Percentiles rank a stretch among this genome's conserved stretches.
Evolutionary conservation across 805 yeast species (phyloP).

Genomic region (Ogataea zsoltii): DNA sequence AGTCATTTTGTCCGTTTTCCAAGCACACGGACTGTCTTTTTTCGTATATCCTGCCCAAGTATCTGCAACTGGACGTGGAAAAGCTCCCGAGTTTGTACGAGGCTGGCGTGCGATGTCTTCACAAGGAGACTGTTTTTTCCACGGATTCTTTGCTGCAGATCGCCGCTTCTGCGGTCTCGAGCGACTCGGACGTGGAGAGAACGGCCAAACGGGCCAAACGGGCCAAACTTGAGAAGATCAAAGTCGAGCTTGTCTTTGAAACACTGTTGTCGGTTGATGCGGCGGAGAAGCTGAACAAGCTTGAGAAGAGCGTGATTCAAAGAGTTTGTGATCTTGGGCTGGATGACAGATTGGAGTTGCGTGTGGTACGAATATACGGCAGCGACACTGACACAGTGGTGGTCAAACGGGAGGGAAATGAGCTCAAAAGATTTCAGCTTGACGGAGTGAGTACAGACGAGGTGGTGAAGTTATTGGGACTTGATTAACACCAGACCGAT

Average conservation of each 20-base stretch:
- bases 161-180: constrained; percentile 5
- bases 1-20: constrained; percentile 10
- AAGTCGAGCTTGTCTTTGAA: background rate
- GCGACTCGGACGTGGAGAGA: background rate
- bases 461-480: no score
- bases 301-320: background rate
- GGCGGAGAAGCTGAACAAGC: background rate
- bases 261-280: background rate
- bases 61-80: constrained; percentile 4
- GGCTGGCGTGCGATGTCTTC: constrained; percentile 6
- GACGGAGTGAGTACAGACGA: no score
- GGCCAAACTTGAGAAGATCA: background rate
- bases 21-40: constrained; percentile 15
- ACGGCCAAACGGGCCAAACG: constrained; percentile 5
- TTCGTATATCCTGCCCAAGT: constrained; percentile 14
- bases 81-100: constrained; percentile 1
- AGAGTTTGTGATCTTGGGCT: no score
- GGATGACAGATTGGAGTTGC: no score
- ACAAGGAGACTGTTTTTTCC: background rate
- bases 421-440: no score
- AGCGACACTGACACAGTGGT: no score
- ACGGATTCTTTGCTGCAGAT: constrained; percentile 5
- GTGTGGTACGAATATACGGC: no score
- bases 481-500: no score
- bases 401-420: no score